Base-by-base conservation (phyloP, 192 early-diverging fungal genomes). In the Blastocladiella britannica region DNA sequence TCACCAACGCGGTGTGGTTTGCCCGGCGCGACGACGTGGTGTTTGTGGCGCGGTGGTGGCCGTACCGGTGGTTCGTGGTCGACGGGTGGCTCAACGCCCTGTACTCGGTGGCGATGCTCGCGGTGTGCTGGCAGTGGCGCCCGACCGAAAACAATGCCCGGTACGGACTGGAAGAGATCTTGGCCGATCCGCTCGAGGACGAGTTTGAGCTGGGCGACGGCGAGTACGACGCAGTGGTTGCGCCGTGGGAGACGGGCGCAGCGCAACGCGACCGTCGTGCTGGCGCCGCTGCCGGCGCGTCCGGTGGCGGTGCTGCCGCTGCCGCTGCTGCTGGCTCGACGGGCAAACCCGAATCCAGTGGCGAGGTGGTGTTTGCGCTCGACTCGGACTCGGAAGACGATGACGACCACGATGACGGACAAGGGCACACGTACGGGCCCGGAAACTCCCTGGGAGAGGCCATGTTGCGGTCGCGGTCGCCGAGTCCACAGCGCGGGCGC, bases 11-110 rank as follows among this genome's bases (percentile, higher is more conserved):
- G 29, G 67, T 93, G 43, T 78, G 78, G 54, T 86, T 88, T 52
- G 58, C 72, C 54, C 75, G 81, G 60, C 79, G 82, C 59, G 68
- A 74, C 29, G 70, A 73, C 12, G 62, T 63, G 0, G 71, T 72
- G 25, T 87, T 88, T 77, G 72, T 84, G 28, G 82, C 85, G 0
- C 68, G 60, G 15, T 79, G 87, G 53, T 97, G 89, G 88, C 71
- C 72, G 53, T 82, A 79, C 65, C 77, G 85, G 57, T 97, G 92
- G 91, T 77, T 93, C 66, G 75, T 93, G 63, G 70, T 90, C 28
- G 91, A 93, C 61, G 91, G 89, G 25, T 88, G 86, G 85, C 62
- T 93, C 26, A 91, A 93, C 69, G 63, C 87, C n/a, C 70, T 90
- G 29, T 95, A 93, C 57, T 78, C 91, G 54, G 63, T 81, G 25